Percentiles rank a stretch among this genome's conserved stretches.
Conservation (phyloP, 352 stramenopile genomes). For the Peronospora belbahrii region DNA sequence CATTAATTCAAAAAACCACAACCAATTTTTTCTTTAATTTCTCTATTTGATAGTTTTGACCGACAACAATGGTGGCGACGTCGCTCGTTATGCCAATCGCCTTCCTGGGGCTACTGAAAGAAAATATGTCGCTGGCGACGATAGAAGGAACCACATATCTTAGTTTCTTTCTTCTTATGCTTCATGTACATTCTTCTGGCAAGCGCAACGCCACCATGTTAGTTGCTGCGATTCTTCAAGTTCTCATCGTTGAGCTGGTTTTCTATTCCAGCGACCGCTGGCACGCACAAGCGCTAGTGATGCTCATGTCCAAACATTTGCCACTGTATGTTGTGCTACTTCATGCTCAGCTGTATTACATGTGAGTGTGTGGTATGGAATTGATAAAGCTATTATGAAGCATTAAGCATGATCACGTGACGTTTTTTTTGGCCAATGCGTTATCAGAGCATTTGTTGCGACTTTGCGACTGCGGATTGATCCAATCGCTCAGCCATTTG, state of each 20-base stretch:
- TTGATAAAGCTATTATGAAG: neutral
- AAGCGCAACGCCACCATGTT: constrained; percentile 67
- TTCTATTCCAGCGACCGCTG: constrained; percentile 59
- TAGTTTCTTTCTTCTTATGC: constrained; percentile 52
- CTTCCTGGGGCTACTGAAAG: constrained; percentile 61
- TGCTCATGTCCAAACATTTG: constrained; percentile 44
- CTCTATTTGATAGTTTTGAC: constrained; percentile 2
- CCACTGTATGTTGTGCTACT: constrained; percentile 61
- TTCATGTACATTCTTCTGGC: constrained; percentile 72
- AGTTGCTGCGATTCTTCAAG: constrained; percentile 35
- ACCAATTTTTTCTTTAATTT: too few relatives aligned
- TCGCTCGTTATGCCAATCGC: constrained; percentile 56
- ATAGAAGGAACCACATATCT: constrained; percentile 58
- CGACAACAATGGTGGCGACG: constrained; percentile 21
- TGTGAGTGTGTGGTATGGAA: constrained; percentile 38
- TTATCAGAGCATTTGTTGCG: constrained; percentile 57
- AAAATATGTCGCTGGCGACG: constrained; percentile 65
- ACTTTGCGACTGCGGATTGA: constrained; percentile 64
- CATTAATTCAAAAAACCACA: constrained; percentile 14
- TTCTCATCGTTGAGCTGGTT: constrained; percentile 52
- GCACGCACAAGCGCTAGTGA: constrained; percentile 65
- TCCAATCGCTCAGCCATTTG: constrained; percentile 60
- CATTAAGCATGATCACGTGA: neutral
- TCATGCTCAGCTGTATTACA: constrained; percentile 73
- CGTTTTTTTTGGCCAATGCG: neutral